Evolutionary conservation across 2,329 filamentous ascomycete genomes (phyloP), one percentile per base, ranked within the genome.

Genomic region (Neonectria hederae): DNA sequence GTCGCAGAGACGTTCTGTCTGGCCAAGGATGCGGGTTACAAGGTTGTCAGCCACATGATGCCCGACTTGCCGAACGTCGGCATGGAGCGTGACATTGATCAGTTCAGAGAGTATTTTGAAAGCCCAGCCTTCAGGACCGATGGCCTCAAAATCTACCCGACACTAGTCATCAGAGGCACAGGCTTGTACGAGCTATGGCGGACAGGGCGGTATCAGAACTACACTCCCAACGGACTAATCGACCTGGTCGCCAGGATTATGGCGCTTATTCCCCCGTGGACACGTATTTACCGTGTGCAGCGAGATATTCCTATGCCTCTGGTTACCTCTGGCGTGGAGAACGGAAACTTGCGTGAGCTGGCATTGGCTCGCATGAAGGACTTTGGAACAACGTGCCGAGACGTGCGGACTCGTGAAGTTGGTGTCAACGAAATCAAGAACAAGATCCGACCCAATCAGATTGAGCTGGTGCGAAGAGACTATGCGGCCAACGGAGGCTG

Each of bases 41-140:
- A 99, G 79, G 96, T 99, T 1, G 96, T 99, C 67, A 97, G 93
- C 70, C 96, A 99, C 81, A 99, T 99, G 96, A 99, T 99, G 96
- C 96, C 96, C 1, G 96, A 99, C 77, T 82, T 99, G 52, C 96
- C 96, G 4, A 99, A 99, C 74, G 96, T 99, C 2, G 96, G 96
- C 61, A 97, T 98, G 92, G 97, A 99, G 81, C 91, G 96, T 73
- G 96, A 99, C 76, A 84, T 99, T 46, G 94, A 97, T 75, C 96
- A 99, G 73, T 99, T 99, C 80, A 88, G 93, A 68, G 97, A 99
- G 77, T 99, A 99, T 78, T 99, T 99, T 74, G 94, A 97, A 76
- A 98, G 94, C 77, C 96, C 96, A 1, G 93, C 90, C 45, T 99
- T 99, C 83, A 88, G 96, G 64, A 99, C 97, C 1, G 96, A 99